These are phyloP conservation scores for Nakataea oryzae DNA, from an alignment of 2,329 filamentous ascomycete species.

Conservation along the genomic window DNA sequence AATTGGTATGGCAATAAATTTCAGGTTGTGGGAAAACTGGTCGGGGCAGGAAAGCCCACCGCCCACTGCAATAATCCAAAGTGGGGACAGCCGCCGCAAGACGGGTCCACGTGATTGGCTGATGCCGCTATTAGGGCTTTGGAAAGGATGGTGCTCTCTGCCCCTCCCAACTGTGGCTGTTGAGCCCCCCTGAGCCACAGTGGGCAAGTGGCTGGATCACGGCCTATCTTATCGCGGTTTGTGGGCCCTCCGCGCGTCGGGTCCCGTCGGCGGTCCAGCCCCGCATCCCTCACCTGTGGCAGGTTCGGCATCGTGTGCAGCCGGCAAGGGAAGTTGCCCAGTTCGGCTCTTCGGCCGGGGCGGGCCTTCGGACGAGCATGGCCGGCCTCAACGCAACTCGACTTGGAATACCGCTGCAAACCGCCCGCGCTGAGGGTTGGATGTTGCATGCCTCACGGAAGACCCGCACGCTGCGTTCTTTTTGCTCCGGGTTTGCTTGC, in stretches of 20 bases:
- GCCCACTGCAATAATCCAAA: not conserved
- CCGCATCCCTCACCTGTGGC: too few relatives aligned
- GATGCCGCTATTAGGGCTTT: not conserved
- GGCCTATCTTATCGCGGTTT: not conserved
- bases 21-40: not conserved
- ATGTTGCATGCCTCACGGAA: too few relatives aligned
- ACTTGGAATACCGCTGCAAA: not conserved
- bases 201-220: not conserved
- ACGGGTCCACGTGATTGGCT: not conserved
- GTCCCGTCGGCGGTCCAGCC: too few relatives aligned
- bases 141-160: not conserved
- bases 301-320: not conserved
- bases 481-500: too few relatives aligned
- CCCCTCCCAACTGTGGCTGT: not conserved
- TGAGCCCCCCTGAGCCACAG: not conserved
- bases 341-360: too few relatives aligned
- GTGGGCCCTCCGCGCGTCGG: not conserved
- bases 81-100: not conserved
- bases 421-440: too few relatives aligned
- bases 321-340: not conserved
- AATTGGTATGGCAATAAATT: not conserved
- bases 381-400: not conserved
- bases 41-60: not conserved
- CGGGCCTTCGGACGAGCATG: not conserved
- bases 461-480: too few relatives aligned